phyloP scores from a whole-genome alignment of 805 yeast genomes.

The Metschnikowia cubensis region DNA sequence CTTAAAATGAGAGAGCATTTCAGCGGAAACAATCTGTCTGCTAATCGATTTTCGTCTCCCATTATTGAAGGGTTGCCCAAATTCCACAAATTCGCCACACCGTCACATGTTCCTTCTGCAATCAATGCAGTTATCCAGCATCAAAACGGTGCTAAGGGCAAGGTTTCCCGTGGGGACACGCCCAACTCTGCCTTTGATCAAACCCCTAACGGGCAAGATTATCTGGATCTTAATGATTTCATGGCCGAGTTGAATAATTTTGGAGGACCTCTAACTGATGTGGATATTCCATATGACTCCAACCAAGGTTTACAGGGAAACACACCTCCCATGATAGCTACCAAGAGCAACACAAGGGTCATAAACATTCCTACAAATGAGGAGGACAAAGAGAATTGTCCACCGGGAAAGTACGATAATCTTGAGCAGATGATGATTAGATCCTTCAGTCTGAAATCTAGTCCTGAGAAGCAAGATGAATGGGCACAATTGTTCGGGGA shows the following conservation, averaged over 20 bases:
- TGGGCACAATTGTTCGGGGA: conserved; percentile 45
- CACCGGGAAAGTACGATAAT: conserved; percentile 19
- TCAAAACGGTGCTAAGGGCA: conserved; percentile 5
- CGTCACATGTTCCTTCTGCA: conserved; percentile 38
- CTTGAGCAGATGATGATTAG: conserved; percentile 25
- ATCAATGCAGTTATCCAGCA: conserved; percentile 34
- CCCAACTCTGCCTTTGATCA: conserved; percentile 11
- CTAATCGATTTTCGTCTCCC: conserved; percentile 9
- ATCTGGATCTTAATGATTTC: conserved; percentile 37
- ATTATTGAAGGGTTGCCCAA: conserved; percentile 13
- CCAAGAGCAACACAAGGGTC: conserved; percentile 50
- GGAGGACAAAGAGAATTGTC: conserved; percentile 27
- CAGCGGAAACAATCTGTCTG: conserved; percentile 7
- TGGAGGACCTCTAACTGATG: conserved; percentile 47
- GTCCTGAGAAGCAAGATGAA: conserved; percentile 34
- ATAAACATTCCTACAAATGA: conserved; percentile 46
- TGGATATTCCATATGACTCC: conserved; percentile 33
- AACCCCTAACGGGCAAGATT: conserved; percentile 17
- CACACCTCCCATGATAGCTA: conserved; percentile 51
- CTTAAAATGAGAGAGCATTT: conserved; percentile 27
- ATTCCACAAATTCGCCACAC: conserved; percentile 33
- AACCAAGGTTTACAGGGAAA: conserved; percentile 19
- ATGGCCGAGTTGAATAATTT: conserved; percentile 33
- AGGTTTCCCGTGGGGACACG: conserved; percentile 6
- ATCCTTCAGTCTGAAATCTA: conserved; percentile 29